Evolutionary conservation across 495 filamentous ascomycete genomes (phyloP).

Genomic region (Penicillium paxilli): DNA sequence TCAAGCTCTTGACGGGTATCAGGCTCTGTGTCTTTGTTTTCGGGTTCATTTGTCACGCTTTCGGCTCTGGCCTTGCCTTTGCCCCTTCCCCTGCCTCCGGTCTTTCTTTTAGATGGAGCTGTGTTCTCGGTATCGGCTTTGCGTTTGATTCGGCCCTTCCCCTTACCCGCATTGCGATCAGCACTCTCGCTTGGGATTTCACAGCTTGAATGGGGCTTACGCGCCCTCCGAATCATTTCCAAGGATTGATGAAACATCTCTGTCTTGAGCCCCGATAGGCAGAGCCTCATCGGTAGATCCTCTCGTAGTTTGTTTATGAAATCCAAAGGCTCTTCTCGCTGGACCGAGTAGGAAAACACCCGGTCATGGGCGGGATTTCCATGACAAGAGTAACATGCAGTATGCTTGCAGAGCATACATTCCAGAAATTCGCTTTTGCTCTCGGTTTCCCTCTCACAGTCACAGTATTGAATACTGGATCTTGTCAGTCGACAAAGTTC

Average conservation of each 20-base stretch:
- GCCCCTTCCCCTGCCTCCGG: too few species aligned
- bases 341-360: slow-evolving; percentile 10
- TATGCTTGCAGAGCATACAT: slow-evolving; percentile 57
- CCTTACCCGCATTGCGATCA: too few species aligned
- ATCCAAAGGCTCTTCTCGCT: slow-evolving; percentile 40
- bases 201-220: too few species aligned
- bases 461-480: slow-evolving; percentile 33
- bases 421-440: slow-evolving; percentile 38
- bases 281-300: slow-evolving; percentile 48
- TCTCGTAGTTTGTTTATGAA: slow-evolving; percentile 49
- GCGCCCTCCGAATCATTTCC: background rate
- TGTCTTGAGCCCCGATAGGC: slow-evolving; percentile 33
- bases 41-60: too few species aligned
- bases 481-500: too few species aligned
- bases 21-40: too few species aligned
- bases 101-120: too few species aligned
- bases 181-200: too few species aligned
- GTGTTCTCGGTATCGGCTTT: too few species aligned
- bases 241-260: slow-evolving; percentile 23
- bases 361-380: slow-evolving; percentile 59
- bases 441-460: slow-evolving; percentile 55
- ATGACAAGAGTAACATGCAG: slow-evolving; percentile 54
- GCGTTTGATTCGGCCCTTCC: too few species aligned
- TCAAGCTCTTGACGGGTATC: too few species aligned
- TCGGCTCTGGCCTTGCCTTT: too few species aligned